phyloP scores from a whole-genome alignment of 495 filamentous ascomycete species.

The Alectoria sarmentosa region DNA sequence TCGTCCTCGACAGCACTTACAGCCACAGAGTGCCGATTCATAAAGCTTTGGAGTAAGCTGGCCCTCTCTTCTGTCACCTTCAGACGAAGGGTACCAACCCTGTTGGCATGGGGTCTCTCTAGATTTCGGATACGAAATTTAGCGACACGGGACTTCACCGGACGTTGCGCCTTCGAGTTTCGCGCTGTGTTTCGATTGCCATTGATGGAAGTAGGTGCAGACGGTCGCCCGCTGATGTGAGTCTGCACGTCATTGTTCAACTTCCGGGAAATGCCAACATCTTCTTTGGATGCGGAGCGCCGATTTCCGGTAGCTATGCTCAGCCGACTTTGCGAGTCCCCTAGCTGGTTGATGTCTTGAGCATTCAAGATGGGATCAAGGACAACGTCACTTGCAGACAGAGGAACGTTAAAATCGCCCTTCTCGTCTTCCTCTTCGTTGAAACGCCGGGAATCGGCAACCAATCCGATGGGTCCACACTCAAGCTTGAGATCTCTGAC shows the following conservation, averaged over 20 bases:
- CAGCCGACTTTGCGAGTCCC: too few species aligned
- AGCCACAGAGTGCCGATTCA: neutral
- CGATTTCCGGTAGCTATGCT: neutral
- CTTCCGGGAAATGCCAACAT: neutral
- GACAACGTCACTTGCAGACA: neutral
- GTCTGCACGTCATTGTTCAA: too few species aligned
- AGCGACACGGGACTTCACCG: neutral
- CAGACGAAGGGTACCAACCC: neutral
- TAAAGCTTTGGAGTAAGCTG: neutral
- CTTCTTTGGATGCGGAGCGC: neutral
- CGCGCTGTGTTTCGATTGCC: too few species aligned
- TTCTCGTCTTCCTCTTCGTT: neutral
- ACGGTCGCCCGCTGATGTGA: too few species aligned
- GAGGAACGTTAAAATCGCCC: neutral
- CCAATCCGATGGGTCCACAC: neutral
- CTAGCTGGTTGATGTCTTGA: neutral
- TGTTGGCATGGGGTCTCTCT: neutral
- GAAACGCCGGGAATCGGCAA: neutral
- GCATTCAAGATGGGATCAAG: neutral
- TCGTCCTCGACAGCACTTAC: neutral
- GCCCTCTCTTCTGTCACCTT: too few species aligned
- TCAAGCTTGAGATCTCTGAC: neutral
- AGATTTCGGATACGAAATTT: neutral
- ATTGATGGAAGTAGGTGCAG: too few species aligned
- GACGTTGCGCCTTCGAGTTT: neutral